Conservation (phyloP, 306 rosid species). For the Abrus precatorius region DNA sequence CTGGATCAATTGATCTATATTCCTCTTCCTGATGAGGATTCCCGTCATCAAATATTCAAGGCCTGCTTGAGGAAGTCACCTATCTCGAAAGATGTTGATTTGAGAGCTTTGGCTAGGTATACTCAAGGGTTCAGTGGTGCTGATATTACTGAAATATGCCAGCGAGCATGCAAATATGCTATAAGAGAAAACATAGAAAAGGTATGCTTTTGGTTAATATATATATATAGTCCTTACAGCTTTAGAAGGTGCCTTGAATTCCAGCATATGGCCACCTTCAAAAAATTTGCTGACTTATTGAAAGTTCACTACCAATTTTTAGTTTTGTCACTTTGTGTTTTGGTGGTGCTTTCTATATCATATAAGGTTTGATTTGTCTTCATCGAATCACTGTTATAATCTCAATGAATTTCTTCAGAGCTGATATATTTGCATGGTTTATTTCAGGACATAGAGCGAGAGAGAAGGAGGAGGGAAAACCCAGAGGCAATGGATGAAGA, state of each 20-base stretch:
- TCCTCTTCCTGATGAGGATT: conserved; percentile 55
- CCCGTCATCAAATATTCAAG: conserved; percentile 53
- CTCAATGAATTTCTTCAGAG: conserved; percentile 7
- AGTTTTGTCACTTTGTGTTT: not conserved
- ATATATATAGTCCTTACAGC: not conserved
- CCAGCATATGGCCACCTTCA: not conserved
- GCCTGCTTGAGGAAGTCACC: conserved; percentile 73
- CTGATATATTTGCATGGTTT: conserved; percentile 15
- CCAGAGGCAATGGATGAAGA: conserved; percentile 72
- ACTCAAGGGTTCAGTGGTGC: conserved; percentile 38
- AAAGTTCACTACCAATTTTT: not conserved
- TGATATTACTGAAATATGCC: conserved; percentile 28
- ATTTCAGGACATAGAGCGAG: conserved; percentile 63
- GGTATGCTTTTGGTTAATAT: conserved; percentile 44
- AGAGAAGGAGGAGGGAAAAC: conserved; percentile 59
- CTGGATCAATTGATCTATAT: conserved; percentile 69
- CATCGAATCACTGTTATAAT: not conserved
- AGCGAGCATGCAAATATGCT: conserved; percentile 70
- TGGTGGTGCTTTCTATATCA: not conserved
- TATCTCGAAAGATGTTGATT: conserved; percentile 63
- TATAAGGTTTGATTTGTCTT: not conserved
- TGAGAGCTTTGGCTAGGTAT: conserved; percentile 59
- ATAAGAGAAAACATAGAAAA: conserved; percentile 72
- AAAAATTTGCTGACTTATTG: not conserved
- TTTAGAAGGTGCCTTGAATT: not conserved